A percentile compares a stretch with the other conserved stretches of the same genome.
phyloP scores from a whole-genome alignment of 495 filamentous ascomycete genomes.

The Trichocladium uniseriatum region DNA sequence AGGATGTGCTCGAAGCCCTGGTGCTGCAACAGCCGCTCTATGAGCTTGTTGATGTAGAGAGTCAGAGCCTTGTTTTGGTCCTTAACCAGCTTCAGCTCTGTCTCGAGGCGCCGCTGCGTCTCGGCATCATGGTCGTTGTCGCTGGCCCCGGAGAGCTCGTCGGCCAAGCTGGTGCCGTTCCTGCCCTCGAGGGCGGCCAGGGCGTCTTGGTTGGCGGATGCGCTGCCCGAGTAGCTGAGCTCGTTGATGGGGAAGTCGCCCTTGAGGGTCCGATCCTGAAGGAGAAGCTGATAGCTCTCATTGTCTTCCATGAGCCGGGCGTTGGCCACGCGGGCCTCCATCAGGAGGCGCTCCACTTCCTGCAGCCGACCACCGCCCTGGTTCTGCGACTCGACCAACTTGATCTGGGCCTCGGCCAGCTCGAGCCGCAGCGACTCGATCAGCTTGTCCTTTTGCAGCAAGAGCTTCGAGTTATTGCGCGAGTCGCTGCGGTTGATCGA shows the following conservation, averaged over 20 bases:
- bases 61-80: conserved; percentile 96
- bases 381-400: conserved; percentile 89
- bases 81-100: conserved; percentile 70
- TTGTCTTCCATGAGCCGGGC: conserved; percentile 96
- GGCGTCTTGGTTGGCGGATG: conserved; percentile 45
- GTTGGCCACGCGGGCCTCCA: conserved; percentile 89
- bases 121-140: conserved; percentile 49
- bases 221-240: conserved; percentile 55
- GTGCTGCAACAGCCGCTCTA: conserved; percentile 85
- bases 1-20: conserved; percentile 90
- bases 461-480: conserved; percentile 73
- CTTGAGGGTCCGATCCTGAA: conserved; percentile 87
- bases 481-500: conserved; percentile 72
- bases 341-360: conserved; percentile 76
- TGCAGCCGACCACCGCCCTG: conserved; percentile 73
- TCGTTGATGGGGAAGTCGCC: conserved; percentile 84
- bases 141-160: conserved; percentile 64
- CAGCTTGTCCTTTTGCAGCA: conserved; percentile 90
- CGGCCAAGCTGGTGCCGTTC: conserved; percentile 60
- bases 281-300: conserved; percentile 90
- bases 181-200: conserved; percentile 47
- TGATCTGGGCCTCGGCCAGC: conserved; percentile 89
- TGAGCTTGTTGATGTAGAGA: conserved; percentile 96
- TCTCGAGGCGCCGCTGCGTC: conserved; percentile 58
- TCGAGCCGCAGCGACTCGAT: conserved; percentile 89